phyloP scores from a whole-genome alignment of 495 filamentous ascomycete genomes.

The Tetracladium setigerum region DNA sequence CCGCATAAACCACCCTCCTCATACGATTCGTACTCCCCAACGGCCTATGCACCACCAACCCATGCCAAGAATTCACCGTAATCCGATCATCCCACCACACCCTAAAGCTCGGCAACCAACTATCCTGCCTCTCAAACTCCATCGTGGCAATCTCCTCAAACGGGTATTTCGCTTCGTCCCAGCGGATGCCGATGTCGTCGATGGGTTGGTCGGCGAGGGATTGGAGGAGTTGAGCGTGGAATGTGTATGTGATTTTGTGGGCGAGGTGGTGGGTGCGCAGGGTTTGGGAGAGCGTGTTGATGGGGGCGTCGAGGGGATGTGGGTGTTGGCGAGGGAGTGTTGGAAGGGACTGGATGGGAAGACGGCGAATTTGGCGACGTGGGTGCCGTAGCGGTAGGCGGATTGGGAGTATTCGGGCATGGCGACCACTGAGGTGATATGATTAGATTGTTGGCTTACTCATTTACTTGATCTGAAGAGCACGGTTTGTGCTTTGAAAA shows the following conservation, averaged over 20 bases:
- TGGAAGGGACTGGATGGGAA: constrained; percentile 3
- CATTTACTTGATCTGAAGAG: too few relatives aligned
- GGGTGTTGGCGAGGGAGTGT: neutral
- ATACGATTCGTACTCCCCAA: constrained; percentile 35
- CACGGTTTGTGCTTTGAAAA: too few relatives aligned
- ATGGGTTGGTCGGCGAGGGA: constrained; percentile 39
- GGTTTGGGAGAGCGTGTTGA: constrained; percentile 32
- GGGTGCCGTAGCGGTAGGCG: constrained; percentile 69
- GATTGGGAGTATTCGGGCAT: constrained; percentile 54
- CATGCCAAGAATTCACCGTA: constrained; percentile 36
- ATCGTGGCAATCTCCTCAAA: constrained; percentile 36
- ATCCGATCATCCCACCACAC: constrained; percentile 41
- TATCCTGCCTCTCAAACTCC: constrained; percentile 35
- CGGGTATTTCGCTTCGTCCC: constrained; percentile 40
- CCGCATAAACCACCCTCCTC: constrained; percentile 27
- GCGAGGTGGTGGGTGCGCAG: constrained; percentile 32
- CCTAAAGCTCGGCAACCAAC: constrained; percentile 31
- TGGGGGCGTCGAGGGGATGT: constrained; percentile 1
- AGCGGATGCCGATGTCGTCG: constrained; percentile 36
- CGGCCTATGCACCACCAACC: constrained; percentile 33
- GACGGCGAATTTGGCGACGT: constrained; percentile 75
- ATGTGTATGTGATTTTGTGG: constrained; percentile 36
- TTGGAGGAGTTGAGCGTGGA: constrained; percentile 35
- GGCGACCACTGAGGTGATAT: neutral
- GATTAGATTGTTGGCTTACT: neutral